These are phyloP conservation scores for Hysterium pulicare DNA, from an alignment of 2,329 filamentous ascomycete species.

Conservation along the genomic window DNA sequence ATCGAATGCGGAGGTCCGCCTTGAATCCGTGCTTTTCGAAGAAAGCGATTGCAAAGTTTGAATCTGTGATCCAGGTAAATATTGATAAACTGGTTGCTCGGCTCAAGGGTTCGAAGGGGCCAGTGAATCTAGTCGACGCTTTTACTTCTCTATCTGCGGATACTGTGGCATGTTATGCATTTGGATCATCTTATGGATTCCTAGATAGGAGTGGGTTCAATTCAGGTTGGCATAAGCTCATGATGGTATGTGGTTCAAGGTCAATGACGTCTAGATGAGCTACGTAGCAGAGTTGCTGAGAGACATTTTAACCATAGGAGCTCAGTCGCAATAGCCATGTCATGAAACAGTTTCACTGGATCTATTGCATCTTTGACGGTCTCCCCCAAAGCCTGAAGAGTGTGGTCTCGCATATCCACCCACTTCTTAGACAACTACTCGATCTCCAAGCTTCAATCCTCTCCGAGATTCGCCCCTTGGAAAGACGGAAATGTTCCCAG, in stretches of 20 bases:
- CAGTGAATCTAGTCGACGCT: constrained; percentile 14
- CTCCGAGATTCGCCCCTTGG: constrained; percentile 8
- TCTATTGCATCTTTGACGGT: constrained; percentile 10
- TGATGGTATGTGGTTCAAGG: constrained; percentile 13
- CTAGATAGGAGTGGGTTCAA: constrained; percentile 18
- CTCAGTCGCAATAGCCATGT: constrained; percentile 23
- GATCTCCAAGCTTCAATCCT: constrained; percentile 17
- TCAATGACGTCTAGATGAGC: no score
- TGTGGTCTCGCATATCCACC: constrained; percentile 20
- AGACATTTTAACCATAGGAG: constrained; percentile 16
- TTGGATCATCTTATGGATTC: constrained; percentile 15
- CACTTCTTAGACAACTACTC: constrained; percentile 21
- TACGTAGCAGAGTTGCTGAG: no score
- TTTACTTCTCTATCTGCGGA: constrained; percentile 20
- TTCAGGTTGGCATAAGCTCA: constrained; percentile 17
- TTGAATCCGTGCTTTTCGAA: constrained; percentile 37
- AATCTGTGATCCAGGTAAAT: constrained; percentile 16
- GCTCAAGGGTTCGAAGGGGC: constrained; percentile 6
- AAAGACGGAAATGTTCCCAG: no score
- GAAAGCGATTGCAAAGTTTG: constrained; percentile 13
- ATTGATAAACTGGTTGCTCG: constrained; percentile 6
- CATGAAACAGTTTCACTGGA: constrained; percentile 23
- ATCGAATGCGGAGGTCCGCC: constrained; percentile 28
- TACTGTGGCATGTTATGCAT: constrained; percentile 18
- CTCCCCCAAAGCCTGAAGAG: constrained; percentile 14